A percentile compares a stretch with the other conserved stretches of the same genome.
Evolutionary conservation across 1,284 basidiomycete genomes (phyloP).

Genomic region (Singerocomus rubriflavus): DNA sequence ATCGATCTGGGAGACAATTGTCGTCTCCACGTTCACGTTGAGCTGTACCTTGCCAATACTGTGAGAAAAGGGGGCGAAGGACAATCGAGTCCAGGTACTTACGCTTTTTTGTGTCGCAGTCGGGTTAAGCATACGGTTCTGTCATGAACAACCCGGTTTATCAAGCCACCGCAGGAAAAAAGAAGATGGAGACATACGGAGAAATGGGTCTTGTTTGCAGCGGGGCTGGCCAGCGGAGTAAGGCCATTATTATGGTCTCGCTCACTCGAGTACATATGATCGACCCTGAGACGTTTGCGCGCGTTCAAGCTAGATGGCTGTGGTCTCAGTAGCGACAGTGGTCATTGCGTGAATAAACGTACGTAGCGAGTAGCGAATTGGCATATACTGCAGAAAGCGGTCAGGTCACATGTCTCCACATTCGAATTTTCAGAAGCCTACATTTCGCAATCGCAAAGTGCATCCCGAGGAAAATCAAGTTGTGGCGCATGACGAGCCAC

Average conservation of each 20-base stretch:
- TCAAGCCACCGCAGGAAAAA: too few relatives aligned
- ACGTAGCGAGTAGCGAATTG: constrained; percentile 35
- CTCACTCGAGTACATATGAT: constrained; percentile 28
- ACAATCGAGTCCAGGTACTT: not conserved
- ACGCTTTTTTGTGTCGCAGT: constrained; percentile 22
- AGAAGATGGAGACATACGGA: constrained; percentile 18
- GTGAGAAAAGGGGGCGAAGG: not conserved
- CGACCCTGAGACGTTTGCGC: constrained; percentile 30
- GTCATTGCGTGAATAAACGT: not conserved
- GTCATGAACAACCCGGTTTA: not conserved
- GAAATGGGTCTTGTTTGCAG: constrained; percentile 18
- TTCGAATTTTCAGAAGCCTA: constrained; percentile 16
- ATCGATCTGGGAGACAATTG: constrained; percentile 32
- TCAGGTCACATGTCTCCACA: not conserved
- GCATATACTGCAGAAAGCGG: constrained; percentile 23
- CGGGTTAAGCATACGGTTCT: constrained; percentile 28
- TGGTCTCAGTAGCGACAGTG: not conserved
- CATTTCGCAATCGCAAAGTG: constrained; percentile 53
- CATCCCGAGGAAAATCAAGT: constrained; percentile 47
- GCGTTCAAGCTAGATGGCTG: constrained; percentile 25
- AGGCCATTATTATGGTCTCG: constrained; percentile 20
- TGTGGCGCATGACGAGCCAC: constrained; percentile 47
- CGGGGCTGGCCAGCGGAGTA: constrained; percentile 17
- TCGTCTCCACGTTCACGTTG: constrained; percentile 36
- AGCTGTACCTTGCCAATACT: constrained; percentile 15